Evolutionary conservation across 2,329 filamentous ascomycete genomes (phyloP).

Genomic region (Cladosporium cucumerinum): DNA sequence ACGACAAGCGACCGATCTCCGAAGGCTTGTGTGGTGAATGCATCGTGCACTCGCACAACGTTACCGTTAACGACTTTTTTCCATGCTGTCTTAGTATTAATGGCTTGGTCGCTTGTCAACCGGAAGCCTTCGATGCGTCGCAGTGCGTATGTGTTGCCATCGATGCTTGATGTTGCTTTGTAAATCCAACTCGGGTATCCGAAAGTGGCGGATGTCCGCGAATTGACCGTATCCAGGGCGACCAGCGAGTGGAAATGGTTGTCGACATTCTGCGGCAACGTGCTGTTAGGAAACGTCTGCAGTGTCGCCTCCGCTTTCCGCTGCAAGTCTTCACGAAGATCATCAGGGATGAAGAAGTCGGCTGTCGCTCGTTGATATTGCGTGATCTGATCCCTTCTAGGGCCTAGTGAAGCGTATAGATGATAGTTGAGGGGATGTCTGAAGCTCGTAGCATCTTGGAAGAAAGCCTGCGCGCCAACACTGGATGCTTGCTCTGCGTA

Average conservation of each 20-base stretch:
- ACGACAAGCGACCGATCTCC: conserved; percentile 93
- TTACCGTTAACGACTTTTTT: conserved; percentile 77
- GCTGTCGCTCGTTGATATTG: conserved; percentile 83
- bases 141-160: conserved; percentile 82
- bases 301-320: conserved; percentile 81
- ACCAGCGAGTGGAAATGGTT: conserved; percentile 84
- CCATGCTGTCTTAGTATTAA: conserved; percentile 83
- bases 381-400: conserved; percentile 75
- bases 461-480: conserved; percentile 64
- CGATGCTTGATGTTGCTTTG: conserved; percentile 85
- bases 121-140: conserved; percentile 85
- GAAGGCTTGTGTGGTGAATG: conserved; percentile 89
- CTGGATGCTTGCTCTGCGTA: conserved; percentile 70
- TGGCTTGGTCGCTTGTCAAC: conserved; percentile 83
- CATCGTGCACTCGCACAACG: conserved; percentile 83
- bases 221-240: conserved; percentile 75
- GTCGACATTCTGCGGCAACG: conserved; percentile 72
- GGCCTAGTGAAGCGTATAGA: conserved; percentile 81
- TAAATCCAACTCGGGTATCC: conserved; percentile 92
- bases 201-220: conserved; percentile 75
- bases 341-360: conserved; percentile 88
- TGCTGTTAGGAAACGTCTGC: conserved; percentile 71
- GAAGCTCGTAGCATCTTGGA: conserved; percentile 55
- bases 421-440: conserved; percentile 76
- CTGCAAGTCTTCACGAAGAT: conserved; percentile 81